Conservation (phyloP, 345 rosid species). For the Theobroma cacao region DNA sequence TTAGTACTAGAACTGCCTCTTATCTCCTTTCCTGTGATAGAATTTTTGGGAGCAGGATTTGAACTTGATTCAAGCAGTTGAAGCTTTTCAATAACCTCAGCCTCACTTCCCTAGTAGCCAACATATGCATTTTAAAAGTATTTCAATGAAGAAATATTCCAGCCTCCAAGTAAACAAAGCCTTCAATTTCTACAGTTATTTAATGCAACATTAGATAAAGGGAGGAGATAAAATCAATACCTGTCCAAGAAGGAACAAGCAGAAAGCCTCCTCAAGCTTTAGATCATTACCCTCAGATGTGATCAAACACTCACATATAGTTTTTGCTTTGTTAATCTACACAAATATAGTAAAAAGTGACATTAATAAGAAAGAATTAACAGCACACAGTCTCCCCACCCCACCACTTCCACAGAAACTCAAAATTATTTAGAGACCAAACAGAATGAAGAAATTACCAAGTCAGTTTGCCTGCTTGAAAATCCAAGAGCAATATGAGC, state of each 20-base stretch:
- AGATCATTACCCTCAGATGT: conserved; percentile 83
- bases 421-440: conserved; percentile 20
- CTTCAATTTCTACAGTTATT: conserved; percentile 9
- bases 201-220: conserved; percentile 1
- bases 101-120: conserved; percentile 64
- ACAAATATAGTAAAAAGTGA: conserved; percentile 25
- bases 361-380: conserved; percentile 11
- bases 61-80: conserved; percentile 62
- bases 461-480: conserved; percentile 68
- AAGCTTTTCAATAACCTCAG: conserved; percentile 70
- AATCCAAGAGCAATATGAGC: conserved; percentile 93
- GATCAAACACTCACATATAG: conserved; percentile 74
- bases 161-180: not conserved
- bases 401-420: not conserved
- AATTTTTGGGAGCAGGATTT: conserved; percentile 46
- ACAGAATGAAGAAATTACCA: conserved; percentile 46
- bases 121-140: conserved; percentile 14
- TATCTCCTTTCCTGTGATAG: conserved; percentile 48
- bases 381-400: conserved; percentile 9
- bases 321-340: conserved; percentile 78
- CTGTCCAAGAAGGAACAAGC: conserved; percentile 87
- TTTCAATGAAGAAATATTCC: conserved; percentile 3
- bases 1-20: conserved; percentile 39
- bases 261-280: conserved; percentile 84
- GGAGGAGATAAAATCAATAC: conserved; percentile 31